Evolutionary conservation across 2,329 filamentous ascomycete species (phyloP).

Genomic region (Cladosporium sphaerospermum): DNA sequence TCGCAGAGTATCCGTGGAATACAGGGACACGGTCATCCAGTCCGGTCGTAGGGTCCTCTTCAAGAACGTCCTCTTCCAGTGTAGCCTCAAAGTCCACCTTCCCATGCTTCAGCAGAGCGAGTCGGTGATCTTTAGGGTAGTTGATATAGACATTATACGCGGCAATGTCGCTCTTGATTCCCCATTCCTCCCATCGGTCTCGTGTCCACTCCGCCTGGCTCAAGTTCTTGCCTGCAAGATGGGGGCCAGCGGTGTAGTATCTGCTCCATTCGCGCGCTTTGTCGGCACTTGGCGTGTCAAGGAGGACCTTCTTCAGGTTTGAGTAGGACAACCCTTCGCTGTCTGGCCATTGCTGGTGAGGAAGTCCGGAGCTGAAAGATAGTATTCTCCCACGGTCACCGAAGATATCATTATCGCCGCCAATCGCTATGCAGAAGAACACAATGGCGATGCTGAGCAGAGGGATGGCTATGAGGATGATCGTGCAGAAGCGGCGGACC

Average conservation of each 20-base stretch:
- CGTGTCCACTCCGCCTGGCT: slow-evolving; percentile 48
- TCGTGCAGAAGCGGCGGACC: slow-evolving; percentile 60
- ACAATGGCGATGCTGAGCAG: slow-evolving; percentile 33
- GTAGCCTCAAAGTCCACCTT: slow-evolving; percentile 48
- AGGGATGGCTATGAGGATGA: slow-evolving; percentile 42
- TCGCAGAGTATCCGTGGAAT: slow-evolving; percentile 93
- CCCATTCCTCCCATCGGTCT: slow-evolving; percentile 45
- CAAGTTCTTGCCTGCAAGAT: slow-evolving; percentile 47
- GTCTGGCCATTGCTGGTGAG: slow-evolving; percentile 34
- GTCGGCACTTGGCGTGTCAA: slow-evolving; percentile 47
- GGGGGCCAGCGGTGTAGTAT: slow-evolving; percentile 47
- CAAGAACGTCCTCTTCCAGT: slow-evolving; percentile 75
- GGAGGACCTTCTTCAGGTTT: slow-evolving; percentile 50
- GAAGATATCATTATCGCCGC: slow-evolving; percentile 28
- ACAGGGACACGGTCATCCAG: slow-evolving; percentile 70
- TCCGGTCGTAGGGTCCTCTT: slow-evolving; percentile 73
- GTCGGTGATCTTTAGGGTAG: slow-evolving; percentile 43
- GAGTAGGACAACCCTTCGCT: slow-evolving; percentile 46
- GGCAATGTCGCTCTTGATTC: slow-evolving; percentile 40
- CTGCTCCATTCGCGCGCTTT: slow-evolving; percentile 46
- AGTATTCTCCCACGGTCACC: slow-evolving; percentile 27
- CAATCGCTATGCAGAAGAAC: slow-evolving; percentile 34
- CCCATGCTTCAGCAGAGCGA: slow-evolving; percentile 38
- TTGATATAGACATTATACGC: slow-evolving; percentile 48
- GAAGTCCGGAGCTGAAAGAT: slow-evolving; percentile 20